Base-by-base conservation (phyloP, 164 flowering plant genomes). In the Magnolia kwangsiensis region DNA sequence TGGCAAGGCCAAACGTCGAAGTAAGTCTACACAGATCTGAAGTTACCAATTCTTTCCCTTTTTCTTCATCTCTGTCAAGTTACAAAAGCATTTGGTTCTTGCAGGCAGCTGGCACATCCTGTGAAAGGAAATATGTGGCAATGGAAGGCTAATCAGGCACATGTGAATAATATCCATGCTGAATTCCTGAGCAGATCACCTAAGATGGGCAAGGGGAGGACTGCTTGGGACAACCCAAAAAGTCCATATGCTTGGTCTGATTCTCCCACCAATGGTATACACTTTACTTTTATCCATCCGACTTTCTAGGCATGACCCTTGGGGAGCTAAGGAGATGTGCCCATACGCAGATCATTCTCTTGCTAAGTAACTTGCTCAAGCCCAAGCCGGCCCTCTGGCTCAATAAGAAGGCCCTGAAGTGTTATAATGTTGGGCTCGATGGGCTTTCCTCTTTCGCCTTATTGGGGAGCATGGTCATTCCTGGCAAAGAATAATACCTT, bases 151-250 rank as follows among this genome's bases (percentile, higher is more conserved):
- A 72, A 72, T 69, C 84, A 82, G 31, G 65, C 70, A 72, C 73
- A 76, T 55, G 24, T 67, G 66, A 80, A 63, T 75, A 84, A 75
- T 11, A 81, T 80, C 21, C 91, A 85, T 37, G 85, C 93, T 77
- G 94, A 90, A 84, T 95, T 92, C 73, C 87, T 88, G 63, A 86
- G 91, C 65, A 89, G 85, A 82, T 77, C 89, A 49, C 59, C 83
- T 21, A 82, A 75, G 78, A 75, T 31, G 67, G 73, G 78, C 49
- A 75, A 81, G 69, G 83, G 78, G 78, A 81, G 79, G 64, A 80
- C 72, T 58, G 29, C 78, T 37, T 80, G 86, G 89, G 82, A 66
- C 71, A 86, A 82, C 75, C 82, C 85, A 3, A 82, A 63, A 49
- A 83, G 55, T 71, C 51, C 83, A 23, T 66, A 78, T 50, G 67